A percentile compares a stretch with the other conserved stretches of the same genome.
Conservation (phyloP, 345 rosid genomes). For the Pelargonium nanum region DNA sequence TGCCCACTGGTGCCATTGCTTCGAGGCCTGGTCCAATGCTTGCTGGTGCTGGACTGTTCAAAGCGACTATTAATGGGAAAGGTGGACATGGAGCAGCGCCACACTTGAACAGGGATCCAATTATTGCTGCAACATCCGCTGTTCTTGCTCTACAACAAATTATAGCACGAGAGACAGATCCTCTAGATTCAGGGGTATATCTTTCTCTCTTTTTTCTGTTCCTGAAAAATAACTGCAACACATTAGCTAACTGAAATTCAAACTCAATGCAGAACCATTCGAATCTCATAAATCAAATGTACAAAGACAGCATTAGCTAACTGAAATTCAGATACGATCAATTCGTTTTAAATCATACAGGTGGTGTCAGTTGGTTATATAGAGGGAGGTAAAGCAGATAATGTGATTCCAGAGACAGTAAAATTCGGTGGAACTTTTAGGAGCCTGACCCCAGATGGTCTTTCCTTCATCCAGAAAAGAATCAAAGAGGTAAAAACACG, state of each 20-base stretch:
- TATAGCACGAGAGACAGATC: slow-evolving; percentile 57
- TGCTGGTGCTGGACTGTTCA: slow-evolving; percentile 51
- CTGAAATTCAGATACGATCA: background rate
- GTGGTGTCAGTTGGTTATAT: slow-evolving; percentile 58
- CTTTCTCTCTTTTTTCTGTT: background rate
- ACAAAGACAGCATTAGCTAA: background rate
- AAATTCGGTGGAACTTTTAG: slow-evolving; percentile 55
- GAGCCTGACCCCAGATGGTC: slow-evolving; percentile 46
- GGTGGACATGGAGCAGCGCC: slow-evolving; percentile 60
- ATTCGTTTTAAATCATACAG: slow-evolving; percentile 13
- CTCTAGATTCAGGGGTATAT: slow-evolving; percentile 54
- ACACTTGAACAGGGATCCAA: slow-evolving; percentile 43
- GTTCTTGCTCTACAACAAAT: slow-evolving; percentile 61
- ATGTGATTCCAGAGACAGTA: slow-evolving; percentile 44
- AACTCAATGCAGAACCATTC: background rate
- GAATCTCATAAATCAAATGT: background rate
- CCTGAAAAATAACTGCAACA: background rate
- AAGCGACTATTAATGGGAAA: slow-evolving; percentile 42
- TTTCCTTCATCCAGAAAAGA: slow-evolving; percentile 38
- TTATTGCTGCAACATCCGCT: slow-evolving; percentile 53
- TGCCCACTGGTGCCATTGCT: slow-evolving; percentile 38
- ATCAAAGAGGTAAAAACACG: slow-evolving; percentile 33
- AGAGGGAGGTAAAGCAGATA: slow-evolving; percentile 49
- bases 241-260: background rate
- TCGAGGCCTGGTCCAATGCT: slow-evolving; percentile 51